Evolutionary conservation across 2,329 filamentous ascomycete genomes (phyloP).

Genomic region (Huntiella bhutanensis): DNA sequence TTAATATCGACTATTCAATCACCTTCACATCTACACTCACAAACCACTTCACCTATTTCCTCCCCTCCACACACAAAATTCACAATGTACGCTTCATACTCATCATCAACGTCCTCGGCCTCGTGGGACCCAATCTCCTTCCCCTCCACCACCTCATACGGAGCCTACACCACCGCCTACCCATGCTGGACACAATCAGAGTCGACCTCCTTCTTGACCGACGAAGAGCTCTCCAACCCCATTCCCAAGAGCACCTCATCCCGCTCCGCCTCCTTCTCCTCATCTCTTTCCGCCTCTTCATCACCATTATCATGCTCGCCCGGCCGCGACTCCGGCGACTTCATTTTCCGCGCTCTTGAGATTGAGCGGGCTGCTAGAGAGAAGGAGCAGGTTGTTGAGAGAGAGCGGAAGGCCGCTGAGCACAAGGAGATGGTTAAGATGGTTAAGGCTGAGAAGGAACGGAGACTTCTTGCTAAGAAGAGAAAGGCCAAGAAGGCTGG

Average conservation of each 20-base stretch:
- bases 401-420: constrained; percentile 29
- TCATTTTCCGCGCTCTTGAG: background rate
- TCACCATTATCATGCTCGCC: constrained; percentile 1
- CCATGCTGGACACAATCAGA: constrained; percentile 39
- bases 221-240: constrained; percentile 13
- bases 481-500: constrained; percentile 21
- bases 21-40: background rate
- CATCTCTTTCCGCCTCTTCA: constrained; percentile 2
- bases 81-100: constrained; percentile 31
- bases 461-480: constrained; percentile 25
- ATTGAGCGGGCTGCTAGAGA: constrained; percentile 6
- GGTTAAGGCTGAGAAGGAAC: constrained; percentile 35
- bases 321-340: background rate
- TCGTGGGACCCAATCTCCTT: constrained; percentile 25
- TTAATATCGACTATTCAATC: background rate
- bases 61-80: constrained; percentile 7
- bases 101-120: constrained; percentile 32
- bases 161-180: constrained; percentile 29
- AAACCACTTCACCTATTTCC: background rate
- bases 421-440: constrained; percentile 34
- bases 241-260: background rate
- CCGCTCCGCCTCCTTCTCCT: background rate
- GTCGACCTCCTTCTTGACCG: constrained; percentile 19
- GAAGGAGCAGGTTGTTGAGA: constrained; percentile 17
- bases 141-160: constrained; percentile 26